Conservation (phyloP, 306 rosid genomes). For the Spatholobus suberectus region DNA sequence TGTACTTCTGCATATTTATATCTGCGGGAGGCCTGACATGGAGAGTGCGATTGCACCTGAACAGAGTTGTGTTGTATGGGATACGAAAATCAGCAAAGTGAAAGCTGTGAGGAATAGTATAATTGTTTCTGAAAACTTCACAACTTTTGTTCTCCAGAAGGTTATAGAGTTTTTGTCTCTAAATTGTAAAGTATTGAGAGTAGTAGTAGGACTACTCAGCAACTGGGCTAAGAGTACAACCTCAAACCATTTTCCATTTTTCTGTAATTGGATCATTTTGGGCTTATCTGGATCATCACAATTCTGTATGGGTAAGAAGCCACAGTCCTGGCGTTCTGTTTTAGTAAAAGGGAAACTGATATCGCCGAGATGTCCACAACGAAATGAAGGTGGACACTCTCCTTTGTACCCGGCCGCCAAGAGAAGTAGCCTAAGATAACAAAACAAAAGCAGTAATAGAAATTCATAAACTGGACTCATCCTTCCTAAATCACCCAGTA, state of each 20-base stretch:
- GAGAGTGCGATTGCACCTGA: constrained; percentile 42
- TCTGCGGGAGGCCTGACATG: neutral
- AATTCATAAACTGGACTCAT: constrained; percentile 18
- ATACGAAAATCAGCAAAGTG: constrained; percentile 16
- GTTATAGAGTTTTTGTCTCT: neutral
- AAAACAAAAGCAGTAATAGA: constrained; percentile 16
- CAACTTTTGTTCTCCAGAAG: constrained; percentile 33
- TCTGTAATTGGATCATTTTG: constrained; percentile 7
- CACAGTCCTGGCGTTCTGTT: constrained; percentile 38
- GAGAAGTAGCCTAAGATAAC: neutral
- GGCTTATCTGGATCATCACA: constrained; percentile 3
- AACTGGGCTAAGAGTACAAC: neutral
- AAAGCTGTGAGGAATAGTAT: constrained; percentile 27
- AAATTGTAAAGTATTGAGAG: neutral
- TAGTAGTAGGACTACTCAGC: neutral
- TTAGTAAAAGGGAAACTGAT: constrained; percentile 44
- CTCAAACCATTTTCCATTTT: constrained; percentile 16
- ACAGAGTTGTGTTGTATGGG: neutral
- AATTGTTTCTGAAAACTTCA: constrained; percentile 31
- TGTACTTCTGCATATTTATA: neutral
- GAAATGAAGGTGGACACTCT: constrained; percentile 34
- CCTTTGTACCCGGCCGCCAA: neutral
- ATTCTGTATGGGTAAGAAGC: constrained; percentile 27
- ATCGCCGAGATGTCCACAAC: constrained; percentile 40
- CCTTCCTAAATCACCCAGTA: neutral